phyloP scores from a whole-genome alignment of 2,329 filamentous ascomycete species.

The Hymenoscyphus fructigenus region DNA sequence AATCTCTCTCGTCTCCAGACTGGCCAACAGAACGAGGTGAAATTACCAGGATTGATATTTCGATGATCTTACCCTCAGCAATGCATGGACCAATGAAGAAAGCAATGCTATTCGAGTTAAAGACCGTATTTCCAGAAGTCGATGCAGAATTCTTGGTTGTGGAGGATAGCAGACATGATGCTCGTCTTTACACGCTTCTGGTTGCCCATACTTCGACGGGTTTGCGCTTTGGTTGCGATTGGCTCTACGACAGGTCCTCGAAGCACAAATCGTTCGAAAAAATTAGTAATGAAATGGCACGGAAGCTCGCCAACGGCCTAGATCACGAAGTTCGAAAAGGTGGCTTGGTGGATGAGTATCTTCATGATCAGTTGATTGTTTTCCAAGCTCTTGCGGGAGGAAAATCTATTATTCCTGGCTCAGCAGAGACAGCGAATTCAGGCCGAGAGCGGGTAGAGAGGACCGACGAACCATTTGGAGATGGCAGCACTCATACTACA shows the following conservation, averaged over 20 bases:
- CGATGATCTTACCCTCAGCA: constrained; percentile 49
- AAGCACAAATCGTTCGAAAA: constrained; percentile 30
- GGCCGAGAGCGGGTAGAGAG: constrained; percentile 44
- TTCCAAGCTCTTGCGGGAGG: constrained; percentile 59
- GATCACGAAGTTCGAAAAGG: constrained; percentile 45
- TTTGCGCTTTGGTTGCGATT: constrained; percentile 51
- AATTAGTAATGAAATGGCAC: constrained; percentile 43
- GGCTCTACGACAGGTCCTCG: constrained; percentile 43
- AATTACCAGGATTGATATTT: constrained; percentile 50
- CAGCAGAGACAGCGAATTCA: constrained; percentile 17
- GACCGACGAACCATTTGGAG: constrained; percentile 51
- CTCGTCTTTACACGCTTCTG: constrained; percentile 55
- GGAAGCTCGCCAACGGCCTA: constrained; percentile 47
- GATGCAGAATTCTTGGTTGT: constrained; percentile 46
- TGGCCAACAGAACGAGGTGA: constrained; percentile 34
- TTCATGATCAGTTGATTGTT: constrained; percentile 61
- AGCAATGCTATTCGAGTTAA: constrained; percentile 43
- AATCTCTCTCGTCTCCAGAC: constrained; percentile 39
- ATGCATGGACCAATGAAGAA: constrained; percentile 44
- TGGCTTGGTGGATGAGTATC: constrained; percentile 53
- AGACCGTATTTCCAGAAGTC: constrained; percentile 43
- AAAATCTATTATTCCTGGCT: constrained; percentile 39
- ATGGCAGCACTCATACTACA: constrained; percentile 55
- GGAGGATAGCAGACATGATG: constrained; percentile 52
- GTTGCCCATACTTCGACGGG: constrained; percentile 51